phyloP scores from a whole-genome alignment of 768 basidiomycete species.

The Boletus sp. region DNA sequence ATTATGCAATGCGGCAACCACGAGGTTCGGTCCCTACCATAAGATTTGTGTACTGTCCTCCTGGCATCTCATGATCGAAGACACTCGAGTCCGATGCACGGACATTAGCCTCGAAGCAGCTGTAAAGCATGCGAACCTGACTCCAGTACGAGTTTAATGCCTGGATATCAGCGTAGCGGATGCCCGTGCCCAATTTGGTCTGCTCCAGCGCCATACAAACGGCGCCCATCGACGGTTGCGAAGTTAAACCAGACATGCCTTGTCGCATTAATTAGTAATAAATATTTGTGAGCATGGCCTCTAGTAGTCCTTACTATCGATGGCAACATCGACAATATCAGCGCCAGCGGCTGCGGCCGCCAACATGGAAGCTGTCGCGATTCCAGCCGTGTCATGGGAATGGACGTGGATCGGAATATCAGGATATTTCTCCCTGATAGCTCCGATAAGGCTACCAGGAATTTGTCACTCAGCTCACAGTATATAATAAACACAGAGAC shows the following conservation, averaged over 20 bases:
- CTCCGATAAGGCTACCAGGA: constrained; percentile 73
- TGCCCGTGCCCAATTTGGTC: constrained; percentile 89
- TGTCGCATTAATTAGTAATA: constrained; percentile 16
- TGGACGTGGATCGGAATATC: constrained; percentile 99
- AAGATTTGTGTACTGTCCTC: constrained; percentile 91
- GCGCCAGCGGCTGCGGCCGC: constrained; percentile 96
- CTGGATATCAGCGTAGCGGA: constrained; percentile 95
- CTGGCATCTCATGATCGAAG: constrained; percentile 99
- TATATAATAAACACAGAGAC: neutral
- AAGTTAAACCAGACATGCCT: constrained; percentile 99
- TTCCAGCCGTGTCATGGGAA: constrained; percentile 99
- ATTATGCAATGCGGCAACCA: constrained; percentile 15
- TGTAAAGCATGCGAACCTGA: constrained; percentile 92
- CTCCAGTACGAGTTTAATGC: constrained; percentile 98
- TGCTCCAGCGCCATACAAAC: constrained; percentile 95
- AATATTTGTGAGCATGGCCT: neutral
- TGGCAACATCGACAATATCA: constrained; percentile 96
- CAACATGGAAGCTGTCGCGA: constrained; percentile 96
- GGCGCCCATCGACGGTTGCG: constrained; percentile 99
- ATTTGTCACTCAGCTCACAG: constrained; percentile 6
- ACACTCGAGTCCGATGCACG: constrained; percentile 96
- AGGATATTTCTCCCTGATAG: constrained; percentile 94
- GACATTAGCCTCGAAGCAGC: constrained; percentile 98
- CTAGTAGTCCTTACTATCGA: constrained; percentile 72
- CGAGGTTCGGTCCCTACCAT: constrained; percentile 57